phyloP scores from a whole-genome alignment of 1,284 basidiomycete species.

The Leccinum angustisporum region DNA sequence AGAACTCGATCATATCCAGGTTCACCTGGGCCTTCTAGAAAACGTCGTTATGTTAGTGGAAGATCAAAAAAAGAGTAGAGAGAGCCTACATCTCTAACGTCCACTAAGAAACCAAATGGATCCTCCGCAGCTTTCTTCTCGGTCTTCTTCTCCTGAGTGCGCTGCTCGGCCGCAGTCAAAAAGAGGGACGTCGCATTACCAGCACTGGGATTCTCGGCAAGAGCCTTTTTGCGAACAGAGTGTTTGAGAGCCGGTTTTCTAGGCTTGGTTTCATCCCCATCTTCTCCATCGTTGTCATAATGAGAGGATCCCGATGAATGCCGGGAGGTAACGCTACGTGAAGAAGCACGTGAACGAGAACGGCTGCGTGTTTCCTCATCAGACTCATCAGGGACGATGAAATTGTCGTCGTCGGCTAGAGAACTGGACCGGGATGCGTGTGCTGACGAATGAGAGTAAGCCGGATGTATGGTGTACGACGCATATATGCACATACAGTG shows the following conservation, averaged over 20 bases:
- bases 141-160: constrained; percentile 73
- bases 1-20: constrained; percentile 88
- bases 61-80: not conserved
- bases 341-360: constrained; percentile 42
- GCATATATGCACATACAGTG: constrained; percentile 38
- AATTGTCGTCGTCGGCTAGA: constrained; percentile 60
- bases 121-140: constrained; percentile 82
- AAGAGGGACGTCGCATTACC: constrained; percentile 46
- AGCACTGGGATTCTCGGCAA: constrained; percentile 20
- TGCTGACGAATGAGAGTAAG: constrained; percentile 27
- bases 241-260: constrained; percentile 35
- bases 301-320: constrained; percentile 37
- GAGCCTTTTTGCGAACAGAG: constrained; percentile 30
- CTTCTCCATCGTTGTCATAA: constrained; percentile 32
- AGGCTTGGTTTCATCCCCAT: constrained; percentile 37
- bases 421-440: constrained; percentile 35
- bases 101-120: constrained; percentile 80
- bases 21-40: constrained; percentile 77
- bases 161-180: constrained; percentile 85
- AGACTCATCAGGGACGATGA: constrained; percentile 60
- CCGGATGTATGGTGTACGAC: not conserved
- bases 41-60: not conserved
- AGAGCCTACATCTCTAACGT: constrained; percentile 68
- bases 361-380: constrained; percentile 50
- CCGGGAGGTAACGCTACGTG: constrained; percentile 42